These are phyloP conservation scores for Ilyonectria mors-panacis DNA, from an alignment of 2,329 filamentous ascomycete genomes.

Conservation along the genomic window DNA sequence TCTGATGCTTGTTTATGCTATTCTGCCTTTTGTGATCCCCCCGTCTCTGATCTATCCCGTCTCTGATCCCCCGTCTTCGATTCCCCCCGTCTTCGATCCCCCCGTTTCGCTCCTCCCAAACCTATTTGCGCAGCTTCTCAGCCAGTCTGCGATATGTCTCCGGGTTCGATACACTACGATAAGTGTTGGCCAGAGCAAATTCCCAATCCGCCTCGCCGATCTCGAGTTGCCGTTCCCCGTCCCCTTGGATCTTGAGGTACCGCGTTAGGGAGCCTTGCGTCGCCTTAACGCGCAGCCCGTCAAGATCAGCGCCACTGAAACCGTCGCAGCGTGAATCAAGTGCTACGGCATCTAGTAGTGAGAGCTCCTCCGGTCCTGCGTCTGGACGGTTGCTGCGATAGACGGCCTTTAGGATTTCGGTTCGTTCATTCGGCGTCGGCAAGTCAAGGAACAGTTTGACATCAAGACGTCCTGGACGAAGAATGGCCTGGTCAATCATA, in stretches of 20 bases:
- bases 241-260: conserved; percentile 51
- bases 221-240: conserved; percentile 44
- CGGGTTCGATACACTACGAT: conserved; percentile 65
- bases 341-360: conserved; percentile 75
- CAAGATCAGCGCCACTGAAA: conserved; percentile 80
- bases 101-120: background rate
- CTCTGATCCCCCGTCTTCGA: background rate
- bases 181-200: conserved; percentile 62
- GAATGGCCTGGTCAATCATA: conserved; percentile 96
- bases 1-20: too few relatives aligned
- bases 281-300: conserved; percentile 64
- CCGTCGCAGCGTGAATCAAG: conserved; percentile 77
- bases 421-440: conserved; percentile 82
- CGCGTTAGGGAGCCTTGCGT: conserved; percentile 63
- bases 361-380: conserved; percentile 61
- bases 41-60: background rate
- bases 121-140: conserved; percentile 35
- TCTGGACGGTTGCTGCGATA: conserved; percentile 62
- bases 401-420: conserved; percentile 85
- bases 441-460: conserved; percentile 92
- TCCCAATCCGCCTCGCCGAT: conserved; percentile 64
- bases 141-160: conserved; percentile 59
- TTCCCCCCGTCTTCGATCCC: too few relatives aligned
- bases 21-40: too few relatives aligned
- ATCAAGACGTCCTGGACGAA: conserved; percentile 90